Base-by-base conservation (phyloP, 2,329 filamentous ascomycete species). In the Elsinoe arachidis region DNA sequence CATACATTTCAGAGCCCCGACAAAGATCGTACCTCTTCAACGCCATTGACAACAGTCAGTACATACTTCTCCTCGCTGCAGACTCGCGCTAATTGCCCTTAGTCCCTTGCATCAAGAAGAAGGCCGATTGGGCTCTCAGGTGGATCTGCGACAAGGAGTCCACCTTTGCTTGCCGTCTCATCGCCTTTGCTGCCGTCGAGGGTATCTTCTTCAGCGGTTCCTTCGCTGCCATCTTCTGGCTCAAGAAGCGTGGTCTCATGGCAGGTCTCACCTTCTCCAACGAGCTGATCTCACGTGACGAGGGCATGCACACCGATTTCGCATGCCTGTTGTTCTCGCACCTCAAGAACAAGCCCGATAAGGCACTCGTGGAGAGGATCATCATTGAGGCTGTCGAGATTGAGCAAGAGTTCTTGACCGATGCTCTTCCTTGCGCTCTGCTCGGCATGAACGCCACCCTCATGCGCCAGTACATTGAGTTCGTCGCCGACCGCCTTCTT, bases 391-490 rank as follows among this genome's bases (percentile, higher is more conserved):
- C 93, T 56, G 93, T 99, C 63, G 76, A 73, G 57, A 97, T 99
- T 61, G 93, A 99, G 80, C 87, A 99, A 75, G 93, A 99, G 77
- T 99, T 99, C 81, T 75, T 99, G 65, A 95, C 91, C 1, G 93
- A 99, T 72, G 91, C 93, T 63, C 86, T 99, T 55, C 93, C 93
- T 14, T 90, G 87, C 67, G 90, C 83, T 44, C 85, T 99, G 54
- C 88, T 99, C 33, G 93, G 93, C 77, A 99, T 99, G 93, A 99
- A 99, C 80, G 76, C 91, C 56, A 87, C 80, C 64, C 82, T 99
- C 66, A 99, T 99, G 93, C 95, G 95, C 82, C 92, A 97, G 78
- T 99, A 99, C 81, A 99, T 99, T 65, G 93, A 99, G 83, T 99
- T 99, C 67, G 93, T 99, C 51, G 93, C 93, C 63, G 93, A 99